Conservation (phyloP, 345 rosid species). For the Capsella bursapastoris region DNA sequence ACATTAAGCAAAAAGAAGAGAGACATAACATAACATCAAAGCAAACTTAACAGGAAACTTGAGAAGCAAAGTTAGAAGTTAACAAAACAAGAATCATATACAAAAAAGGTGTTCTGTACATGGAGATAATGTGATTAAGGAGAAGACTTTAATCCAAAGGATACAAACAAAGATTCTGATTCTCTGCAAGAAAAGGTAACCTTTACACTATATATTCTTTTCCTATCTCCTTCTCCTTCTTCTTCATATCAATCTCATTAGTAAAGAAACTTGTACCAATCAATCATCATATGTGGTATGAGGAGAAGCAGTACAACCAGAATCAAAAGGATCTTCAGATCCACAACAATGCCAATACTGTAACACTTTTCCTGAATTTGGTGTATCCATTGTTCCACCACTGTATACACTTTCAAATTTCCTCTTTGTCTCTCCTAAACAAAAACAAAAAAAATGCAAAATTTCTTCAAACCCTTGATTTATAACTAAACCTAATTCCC, state of each 20-base stretch:
- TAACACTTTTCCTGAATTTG: constrained; percentile 68
- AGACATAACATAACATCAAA: background rate
- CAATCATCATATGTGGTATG: constrained; percentile 87
- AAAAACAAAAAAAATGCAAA: background rate
- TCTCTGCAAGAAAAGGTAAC: constrained; percentile 41
- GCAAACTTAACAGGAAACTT: constrained; percentile 16
- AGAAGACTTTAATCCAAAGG: constrained; percentile 10
- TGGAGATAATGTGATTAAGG: constrained; percentile 30
- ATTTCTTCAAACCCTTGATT: constrained; percentile 13
- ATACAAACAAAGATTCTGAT: constrained; percentile 45
- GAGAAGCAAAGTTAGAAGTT: constrained; percentile 9
- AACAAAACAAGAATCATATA: constrained; percentile 15
- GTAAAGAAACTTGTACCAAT: constrained; percentile 42
- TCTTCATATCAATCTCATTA: background rate
- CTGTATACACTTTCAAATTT: constrained; percentile 86
- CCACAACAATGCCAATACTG: constrained; percentile 99
- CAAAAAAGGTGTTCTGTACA: constrained; percentile 19
- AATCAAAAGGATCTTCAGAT: constrained; percentile 86
- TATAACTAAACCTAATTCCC: background rate
- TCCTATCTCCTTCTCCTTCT: constrained; percentile 32
- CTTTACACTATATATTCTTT: constrained; percentile 36
- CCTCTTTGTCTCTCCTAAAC: constrained; percentile 89
- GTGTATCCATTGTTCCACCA: constrained; percentile 87
- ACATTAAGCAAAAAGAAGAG: constrained; percentile 3
- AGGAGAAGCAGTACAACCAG: constrained; percentile 85